Base-by-base conservation (phyloP, 73 alveolate species). In the Paramecium biaurelia region DNA sequence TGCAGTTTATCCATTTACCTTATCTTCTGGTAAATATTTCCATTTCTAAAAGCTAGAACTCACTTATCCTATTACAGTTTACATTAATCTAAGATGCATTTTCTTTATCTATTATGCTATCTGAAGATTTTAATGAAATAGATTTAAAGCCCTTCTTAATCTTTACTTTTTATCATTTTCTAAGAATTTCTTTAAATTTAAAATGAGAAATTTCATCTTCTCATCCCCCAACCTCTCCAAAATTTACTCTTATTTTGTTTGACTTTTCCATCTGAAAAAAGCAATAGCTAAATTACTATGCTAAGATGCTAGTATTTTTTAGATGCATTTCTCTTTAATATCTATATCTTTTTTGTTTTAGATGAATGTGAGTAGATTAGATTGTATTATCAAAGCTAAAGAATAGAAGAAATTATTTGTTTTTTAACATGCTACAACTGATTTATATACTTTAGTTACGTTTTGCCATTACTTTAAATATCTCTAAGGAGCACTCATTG, bases 401-500 rank as follows among this genome's bases (percentile, higher is more conserved):
- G 57, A 34, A 34, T n/a, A 14, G 6, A 37, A 74, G 15, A 74
- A 74, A n/a, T 34, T 41, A 37, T 34, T 28, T 11, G 59, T 41
- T 28, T 74, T 28, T 41, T 74, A 23, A 37, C 59, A 41, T 32
- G 87, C 87, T 41, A 28, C 35, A 1, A 41, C 32, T 12, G 32
- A 37, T 74, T 41, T 74, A 41, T 74, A 74, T 5, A 23, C 67
- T 37, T 20, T 37, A 7, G 63, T 10, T 20, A 34, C 37, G 20
- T 21, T 41, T 7, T 21, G 11, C 87, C 87, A 74, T 23, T 28
- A 28, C 18, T 41, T 74, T n/a, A 74, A 14, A 24, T 37, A 37
- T 74, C 87, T 28, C 26, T 74, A 37, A n/a, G 87, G 87, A 28
- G 87, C 87, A 9, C 45, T 74, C 57, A 74, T 41, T 74, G 57